Evolutionary conservation across 2,329 filamentous ascomycete genomes (phyloP).

Genomic region (Fusarium mexicanum): DNA sequence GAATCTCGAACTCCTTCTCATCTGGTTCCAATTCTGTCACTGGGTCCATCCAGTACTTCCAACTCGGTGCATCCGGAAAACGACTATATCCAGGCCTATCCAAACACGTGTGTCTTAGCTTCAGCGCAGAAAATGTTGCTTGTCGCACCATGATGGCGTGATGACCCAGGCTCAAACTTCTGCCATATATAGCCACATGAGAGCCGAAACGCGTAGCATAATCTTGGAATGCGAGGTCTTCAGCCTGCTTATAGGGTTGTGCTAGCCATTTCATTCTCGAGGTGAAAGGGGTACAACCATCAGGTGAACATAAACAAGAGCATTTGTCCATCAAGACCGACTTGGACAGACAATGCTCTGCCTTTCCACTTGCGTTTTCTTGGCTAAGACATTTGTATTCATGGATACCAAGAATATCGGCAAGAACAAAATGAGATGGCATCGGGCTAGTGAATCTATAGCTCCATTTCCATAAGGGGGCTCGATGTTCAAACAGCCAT

Average conservation of each 20-base stretch:
- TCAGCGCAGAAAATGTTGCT: background rate
- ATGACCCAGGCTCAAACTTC: accelerated
- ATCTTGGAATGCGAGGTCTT: accelerated
- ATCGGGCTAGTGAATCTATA: background rate
- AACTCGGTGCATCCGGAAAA: accelerated
- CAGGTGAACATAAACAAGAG: background rate
- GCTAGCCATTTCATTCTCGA: background rate
- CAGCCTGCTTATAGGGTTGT: accelerated
- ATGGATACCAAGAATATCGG: accelerated
- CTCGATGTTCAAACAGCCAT: background rate
- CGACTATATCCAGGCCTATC: accelerated
- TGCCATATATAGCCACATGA: accelerated
- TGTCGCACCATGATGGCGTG: background rate
- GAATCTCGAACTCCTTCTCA: background rate
- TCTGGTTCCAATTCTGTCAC: background rate
- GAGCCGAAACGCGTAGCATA: accelerated
- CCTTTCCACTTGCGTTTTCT: accelerated
- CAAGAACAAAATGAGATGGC: background rate
- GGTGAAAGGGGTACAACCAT: background rate
- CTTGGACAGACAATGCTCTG: accelerated
- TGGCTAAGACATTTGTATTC: accelerated
- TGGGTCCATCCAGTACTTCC: accelerated
- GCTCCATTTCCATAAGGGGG: background rate
- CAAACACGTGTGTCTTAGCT: background rate
- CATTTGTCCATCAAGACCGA: accelerated